These are phyloP conservation scores for Podospora pseudocomata DNA, from an alignment of 495 filamentous ascomycete species.

Conservation along the genomic window DNA sequence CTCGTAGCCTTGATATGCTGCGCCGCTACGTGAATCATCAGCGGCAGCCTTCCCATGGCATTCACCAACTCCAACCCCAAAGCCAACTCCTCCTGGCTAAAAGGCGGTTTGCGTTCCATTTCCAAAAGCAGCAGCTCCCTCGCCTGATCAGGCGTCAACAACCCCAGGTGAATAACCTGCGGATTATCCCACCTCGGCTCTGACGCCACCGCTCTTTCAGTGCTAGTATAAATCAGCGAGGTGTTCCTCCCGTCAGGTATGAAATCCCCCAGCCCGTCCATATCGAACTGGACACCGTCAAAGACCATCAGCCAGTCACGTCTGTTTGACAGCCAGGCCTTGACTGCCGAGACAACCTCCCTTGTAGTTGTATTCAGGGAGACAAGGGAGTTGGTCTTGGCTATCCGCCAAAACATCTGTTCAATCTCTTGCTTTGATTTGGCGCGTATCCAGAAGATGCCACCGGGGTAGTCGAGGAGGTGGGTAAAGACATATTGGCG, in stretches of 20 bases:
- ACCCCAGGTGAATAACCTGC: constrained; percentile 61
- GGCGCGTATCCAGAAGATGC: constrained; percentile 77
- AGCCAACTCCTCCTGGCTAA: constrained; percentile 52
- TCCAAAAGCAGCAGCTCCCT: constrained; percentile 47
- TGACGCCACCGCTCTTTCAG: constrained; percentile 61
- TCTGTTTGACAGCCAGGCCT: constrained; percentile 65
- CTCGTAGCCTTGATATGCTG: constrained; percentile 67
- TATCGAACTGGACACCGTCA: constrained; percentile 70
- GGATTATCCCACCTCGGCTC: constrained; percentile 71
- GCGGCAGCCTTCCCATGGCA: constrained; percentile 65
- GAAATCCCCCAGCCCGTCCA: constrained; percentile 58
- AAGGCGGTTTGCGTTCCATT: constrained; percentile 57
- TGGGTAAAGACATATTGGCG: constrained; percentile 74
- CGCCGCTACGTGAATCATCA: constrained; percentile 76
- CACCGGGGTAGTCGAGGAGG: constrained; percentile 63
- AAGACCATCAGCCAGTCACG: constrained; percentile 72
- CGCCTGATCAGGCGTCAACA: constrained; percentile 50
- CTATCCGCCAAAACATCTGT: constrained; percentile 72
- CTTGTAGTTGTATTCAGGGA: constrained; percentile 27
- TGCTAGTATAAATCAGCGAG: constrained; percentile 74
- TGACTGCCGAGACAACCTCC: constrained; percentile 57
- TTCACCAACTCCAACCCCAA: constrained; percentile 64
- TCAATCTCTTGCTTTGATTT: constrained; percentile 60
- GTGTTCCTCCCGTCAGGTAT: constrained; percentile 67
- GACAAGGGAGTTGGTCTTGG: constrained; percentile 57